phyloP scores from a whole-genome alignment of 805 yeast genomes.

The Cyberlindnera japonica region DNA sequence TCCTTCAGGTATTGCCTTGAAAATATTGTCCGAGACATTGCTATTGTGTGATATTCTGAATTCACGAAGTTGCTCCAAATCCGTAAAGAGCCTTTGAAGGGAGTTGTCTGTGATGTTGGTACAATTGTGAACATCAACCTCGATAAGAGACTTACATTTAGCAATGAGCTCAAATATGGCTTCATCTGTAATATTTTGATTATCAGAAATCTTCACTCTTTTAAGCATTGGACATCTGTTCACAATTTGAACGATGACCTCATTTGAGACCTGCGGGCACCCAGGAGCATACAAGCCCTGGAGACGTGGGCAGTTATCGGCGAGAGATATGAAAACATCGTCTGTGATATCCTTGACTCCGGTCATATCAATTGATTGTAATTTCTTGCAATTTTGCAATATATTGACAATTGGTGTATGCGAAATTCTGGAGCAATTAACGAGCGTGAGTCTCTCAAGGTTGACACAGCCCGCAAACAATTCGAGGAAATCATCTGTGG shows the following conservation, averaged over 20 bases:
- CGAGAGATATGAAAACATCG: constrained; percentile 62
- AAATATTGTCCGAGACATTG: constrained; percentile 64
- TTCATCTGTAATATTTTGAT: constrained; percentile 60
- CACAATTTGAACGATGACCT: constrained; percentile 56
- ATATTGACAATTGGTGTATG: constrained; percentile 59
- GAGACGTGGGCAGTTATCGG: constrained; percentile 65
- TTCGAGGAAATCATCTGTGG: constrained; percentile 60
- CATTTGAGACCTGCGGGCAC: constrained; percentile 66
- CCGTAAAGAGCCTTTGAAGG: constrained; percentile 52
- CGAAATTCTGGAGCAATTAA: constrained; percentile 67
- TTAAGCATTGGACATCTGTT: constrained; percentile 68
- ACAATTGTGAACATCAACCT: constrained; percentile 84
- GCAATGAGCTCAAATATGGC: constrained; percentile 56
- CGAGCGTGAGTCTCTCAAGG: constrained; percentile 81
- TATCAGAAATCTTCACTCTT: constrained; percentile 77
- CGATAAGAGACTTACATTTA: constrained; percentile 79
- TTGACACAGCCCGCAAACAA: constrained; percentile 66
- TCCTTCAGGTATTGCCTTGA: constrained; percentile 48
- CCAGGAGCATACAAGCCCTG: constrained; percentile 92
- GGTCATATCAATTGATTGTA: constrained; percentile 85
- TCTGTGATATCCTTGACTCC: constrained; percentile 72
- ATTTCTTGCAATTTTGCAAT: constrained; percentile 57
- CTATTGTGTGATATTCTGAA: constrained; percentile 74
- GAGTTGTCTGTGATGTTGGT: constrained; percentile 66
- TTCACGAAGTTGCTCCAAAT: constrained; percentile 74